Percentiles rank a stretch among this genome's conserved stretches.
phyloP scores from a whole-genome alignment of 352 stramenopile genomes.

The Phytophthora fragariae region DNA sequence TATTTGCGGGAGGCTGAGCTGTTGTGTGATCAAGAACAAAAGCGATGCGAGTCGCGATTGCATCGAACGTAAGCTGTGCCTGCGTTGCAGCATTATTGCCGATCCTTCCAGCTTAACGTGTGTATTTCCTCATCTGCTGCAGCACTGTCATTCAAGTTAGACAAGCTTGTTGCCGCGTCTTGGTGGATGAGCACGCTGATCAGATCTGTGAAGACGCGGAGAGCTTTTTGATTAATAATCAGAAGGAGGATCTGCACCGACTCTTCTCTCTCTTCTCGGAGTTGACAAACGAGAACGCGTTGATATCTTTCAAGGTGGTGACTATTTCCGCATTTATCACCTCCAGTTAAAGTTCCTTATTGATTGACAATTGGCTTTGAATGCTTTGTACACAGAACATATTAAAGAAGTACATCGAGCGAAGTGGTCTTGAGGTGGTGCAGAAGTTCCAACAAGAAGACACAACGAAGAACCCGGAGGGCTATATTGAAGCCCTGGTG shows the following conservation, averaged over 20 bases:
- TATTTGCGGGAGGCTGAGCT: constrained; percentile 77
- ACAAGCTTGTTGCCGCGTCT: constrained; percentile 80
- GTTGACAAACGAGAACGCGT: constrained; percentile 76
- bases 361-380: constrained; percentile 20
- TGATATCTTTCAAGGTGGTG: constrained; percentile 83
- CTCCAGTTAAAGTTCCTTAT: constrained; percentile 1
- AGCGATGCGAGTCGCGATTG: constrained; percentile 75
- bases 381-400: constrained; percentile 68
- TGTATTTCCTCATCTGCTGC: neutral
- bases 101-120: neutral
- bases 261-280: constrained; percentile 88
- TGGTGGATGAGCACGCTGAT: constrained; percentile 83
- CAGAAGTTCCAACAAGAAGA: constrained; percentile 85
- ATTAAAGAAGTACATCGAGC: constrained; percentile 87
- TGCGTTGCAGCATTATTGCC: neutral
- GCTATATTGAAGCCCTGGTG: constrained; percentile 87
- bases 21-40: constrained; percentile 83
- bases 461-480: constrained; percentile 80
- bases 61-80: constrained; percentile 71
- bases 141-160: constrained; percentile 83
- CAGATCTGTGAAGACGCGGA: constrained; percentile 85
- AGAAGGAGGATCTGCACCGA: constrained; percentile 79
- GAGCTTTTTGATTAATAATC: constrained; percentile 79
- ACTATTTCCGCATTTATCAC: constrained; percentile 1
- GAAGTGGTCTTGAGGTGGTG: constrained; percentile 79